Conservation (phyloP, 495 filamentous ascomycete species). For the Penicillium tannophilum region DNA sequence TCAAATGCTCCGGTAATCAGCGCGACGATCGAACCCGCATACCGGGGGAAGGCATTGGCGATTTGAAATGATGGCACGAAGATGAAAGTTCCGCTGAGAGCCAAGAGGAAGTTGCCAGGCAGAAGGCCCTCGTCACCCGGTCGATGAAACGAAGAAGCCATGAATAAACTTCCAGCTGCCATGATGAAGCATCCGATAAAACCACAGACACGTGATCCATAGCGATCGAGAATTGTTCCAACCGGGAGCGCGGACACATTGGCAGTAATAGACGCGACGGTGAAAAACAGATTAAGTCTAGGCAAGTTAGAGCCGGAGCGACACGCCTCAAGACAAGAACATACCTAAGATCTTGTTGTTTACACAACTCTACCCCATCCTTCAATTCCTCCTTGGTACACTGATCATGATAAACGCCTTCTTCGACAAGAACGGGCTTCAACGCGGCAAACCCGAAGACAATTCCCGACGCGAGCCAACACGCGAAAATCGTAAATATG, state of each 20-base stretch:
- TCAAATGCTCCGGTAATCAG: constrained; percentile 73
- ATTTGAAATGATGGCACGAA: constrained; percentile 74
- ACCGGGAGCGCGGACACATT: constrained; percentile 81
- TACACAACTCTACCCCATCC: constrained; percentile 55
- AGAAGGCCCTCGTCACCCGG: constrained; percentile 64
- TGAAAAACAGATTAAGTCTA: constrained; percentile 73
- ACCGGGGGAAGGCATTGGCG: constrained; percentile 67
- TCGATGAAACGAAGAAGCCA: constrained; percentile 57
- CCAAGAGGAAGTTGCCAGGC: constrained; percentile 63
- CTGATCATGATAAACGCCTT: constrained; percentile 62
- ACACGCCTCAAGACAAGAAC: neutral
- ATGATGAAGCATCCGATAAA: constrained; percentile 56
- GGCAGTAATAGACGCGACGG: constrained; percentile 83
- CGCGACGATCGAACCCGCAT: constrained; percentile 67
- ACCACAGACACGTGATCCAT: constrained; percentile 63
- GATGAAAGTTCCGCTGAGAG: constrained; percentile 67
- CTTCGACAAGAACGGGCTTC: constrained; percentile 67
- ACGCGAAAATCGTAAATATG: constrained; percentile 19
- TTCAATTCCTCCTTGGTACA: constrained; percentile 43
- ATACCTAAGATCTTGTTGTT: constrained; percentile 66
- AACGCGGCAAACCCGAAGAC: constrained; percentile 76
- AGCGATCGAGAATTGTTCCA: constrained; percentile 65
- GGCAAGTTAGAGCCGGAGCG: constrained; percentile 9
- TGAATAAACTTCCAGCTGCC: constrained; percentile 56
- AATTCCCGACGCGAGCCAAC: constrained; percentile 51